Evolutionary conservation across 2,329 filamentous ascomycete genomes (phyloP), one percentile per base, ranked within the genome.

Genomic region (Seiridium cupressi): DNA sequence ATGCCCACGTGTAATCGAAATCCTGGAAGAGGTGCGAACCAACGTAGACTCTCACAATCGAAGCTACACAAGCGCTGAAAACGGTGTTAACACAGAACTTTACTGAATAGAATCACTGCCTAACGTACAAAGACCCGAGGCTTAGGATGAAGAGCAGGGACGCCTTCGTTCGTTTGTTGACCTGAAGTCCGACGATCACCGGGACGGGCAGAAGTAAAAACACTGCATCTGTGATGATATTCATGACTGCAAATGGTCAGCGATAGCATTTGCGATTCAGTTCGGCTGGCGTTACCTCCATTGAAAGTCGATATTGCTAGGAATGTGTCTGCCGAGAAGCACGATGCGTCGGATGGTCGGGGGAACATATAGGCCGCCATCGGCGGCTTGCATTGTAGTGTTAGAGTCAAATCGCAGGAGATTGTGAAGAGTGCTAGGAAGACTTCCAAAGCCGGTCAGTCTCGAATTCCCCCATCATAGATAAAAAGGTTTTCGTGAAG

Each of bases 201-300:
- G 60, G 60, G 3, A 62, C 51, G 8, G 60, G 60, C 4, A 62
- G 32, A 11, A 62, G n/a, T 4, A 62, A 58, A 13, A 60, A 60
- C 7, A 55, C 10, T 8, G 51, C 54, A 13, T 62, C 60, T 18
- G 60, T 62, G 3, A 55, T 26, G 38, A 62, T 57, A n/a, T 62
- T 62, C 4, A 60, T 60, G 8, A 55, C 60, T 62, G 11, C 2
- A 3, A n/a, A 11, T 47, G 4, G 13, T 57, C 10, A 31, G 32
- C 26, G 9, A 6, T 7, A 5, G 9, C n/a, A 0, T 2, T 26
- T 11, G 5, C 4, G 26, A 5, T 1, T 44, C 5, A 11, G 8
- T 2, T 34, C 10, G 11, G 3, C 8, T 31, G 3, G 9, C 3
- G 6, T 53, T 44, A 60, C 59, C 44, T 32, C 59, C 59, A 5